Percentiles rank a stretch among this genome's conserved stretches.
Conservation (phyloP, 306 rosid species). For the Cicer judaicum region DNA sequence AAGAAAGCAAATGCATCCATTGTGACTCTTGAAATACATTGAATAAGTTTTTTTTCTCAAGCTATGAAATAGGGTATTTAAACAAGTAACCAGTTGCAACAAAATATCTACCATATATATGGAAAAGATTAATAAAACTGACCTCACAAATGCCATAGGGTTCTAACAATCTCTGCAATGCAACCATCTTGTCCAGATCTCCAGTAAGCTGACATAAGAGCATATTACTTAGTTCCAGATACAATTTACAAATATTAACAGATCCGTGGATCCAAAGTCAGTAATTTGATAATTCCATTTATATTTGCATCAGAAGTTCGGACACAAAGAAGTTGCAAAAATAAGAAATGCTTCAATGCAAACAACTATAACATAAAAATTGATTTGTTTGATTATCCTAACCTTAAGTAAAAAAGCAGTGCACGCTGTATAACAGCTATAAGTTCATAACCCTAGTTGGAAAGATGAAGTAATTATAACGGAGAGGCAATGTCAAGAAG, state of each 20-base stretch:
- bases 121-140: conserved; percentile 45
- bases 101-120: conserved; percentile 31
- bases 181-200: conserved; percentile 89
- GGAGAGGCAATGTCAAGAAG: not conserved
- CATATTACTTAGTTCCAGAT: conserved; percentile 38
- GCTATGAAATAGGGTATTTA: not conserved
- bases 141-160: conserved; percentile 95
- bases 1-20: conserved; percentile 13
- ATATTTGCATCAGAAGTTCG: not conserved
- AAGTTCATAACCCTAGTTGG: not conserved
- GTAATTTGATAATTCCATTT: conserved; percentile 17
- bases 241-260: conserved; percentile 7
- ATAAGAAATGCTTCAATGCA: conserved; percentile 11
- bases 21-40: not conserved
- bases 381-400: not conserved
- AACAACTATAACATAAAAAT: conserved; percentile 10
- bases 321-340: conserved; percentile 14
- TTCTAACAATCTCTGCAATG: conserved; percentile 81
- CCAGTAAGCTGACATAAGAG: conserved; percentile 68
- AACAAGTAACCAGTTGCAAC: conserved; percentile 1
- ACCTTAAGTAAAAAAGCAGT: not conserved
- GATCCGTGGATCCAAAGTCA: conserved; percentile 2
- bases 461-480: conserved; percentile 17
- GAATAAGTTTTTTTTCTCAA: not conserved
- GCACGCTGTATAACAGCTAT: not conserved